phyloP scores from a whole-genome alignment of 495 filamentous ascomycete genomes.

The Xylaria bambusicola region DNA sequence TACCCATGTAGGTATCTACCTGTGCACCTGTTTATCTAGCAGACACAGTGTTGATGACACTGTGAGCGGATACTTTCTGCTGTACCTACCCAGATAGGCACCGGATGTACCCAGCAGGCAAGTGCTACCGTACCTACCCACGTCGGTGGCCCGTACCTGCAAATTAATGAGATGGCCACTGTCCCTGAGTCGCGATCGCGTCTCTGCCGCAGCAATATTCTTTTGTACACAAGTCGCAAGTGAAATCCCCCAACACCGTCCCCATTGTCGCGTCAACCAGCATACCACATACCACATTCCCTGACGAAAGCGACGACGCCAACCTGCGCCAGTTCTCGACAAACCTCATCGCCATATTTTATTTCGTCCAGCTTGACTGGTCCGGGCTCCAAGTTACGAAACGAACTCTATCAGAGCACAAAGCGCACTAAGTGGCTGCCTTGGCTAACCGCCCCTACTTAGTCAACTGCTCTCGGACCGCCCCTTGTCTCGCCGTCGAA shows the following conservation, averaged over 20 bases:
- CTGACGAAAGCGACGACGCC: not conserved
- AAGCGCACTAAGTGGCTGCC: not conserved
- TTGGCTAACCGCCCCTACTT: conserved; percentile 26
- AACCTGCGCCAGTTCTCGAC: not conserved
- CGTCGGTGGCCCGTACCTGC: not conserved
- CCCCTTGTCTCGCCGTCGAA: conserved; percentile 5
- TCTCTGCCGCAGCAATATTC: conserved; percentile 16
- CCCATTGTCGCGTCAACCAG: conserved; percentile 30
- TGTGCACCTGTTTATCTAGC: too few relatives aligned
- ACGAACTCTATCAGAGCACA: conserved; percentile 16
- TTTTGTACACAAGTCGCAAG: conserved; percentile 28
- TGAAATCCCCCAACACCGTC: conserved; percentile 28
- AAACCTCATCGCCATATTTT: conserved; percentile 10
- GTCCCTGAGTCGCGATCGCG: conserved; percentile 35
- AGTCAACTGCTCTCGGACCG: conserved; percentile 10
- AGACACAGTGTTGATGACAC: too few relatives aligned
- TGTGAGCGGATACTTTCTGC: too few relatives aligned
- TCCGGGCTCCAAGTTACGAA: conserved; percentile 2
- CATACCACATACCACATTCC: conserved; percentile 18
- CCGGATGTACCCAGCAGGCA: too few relatives aligned
- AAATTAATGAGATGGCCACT: conserved; percentile 12
- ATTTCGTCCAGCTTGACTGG: conserved; percentile 8
- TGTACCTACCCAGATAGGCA: too few relatives aligned
- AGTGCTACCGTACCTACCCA: too few relatives aligned
- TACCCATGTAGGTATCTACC: too few relatives aligned